These are phyloP conservation scores for Phytophthora boehmeriae DNA, from an alignment of 352 stramenopile genomes.

Conservation along the genomic window DNA sequence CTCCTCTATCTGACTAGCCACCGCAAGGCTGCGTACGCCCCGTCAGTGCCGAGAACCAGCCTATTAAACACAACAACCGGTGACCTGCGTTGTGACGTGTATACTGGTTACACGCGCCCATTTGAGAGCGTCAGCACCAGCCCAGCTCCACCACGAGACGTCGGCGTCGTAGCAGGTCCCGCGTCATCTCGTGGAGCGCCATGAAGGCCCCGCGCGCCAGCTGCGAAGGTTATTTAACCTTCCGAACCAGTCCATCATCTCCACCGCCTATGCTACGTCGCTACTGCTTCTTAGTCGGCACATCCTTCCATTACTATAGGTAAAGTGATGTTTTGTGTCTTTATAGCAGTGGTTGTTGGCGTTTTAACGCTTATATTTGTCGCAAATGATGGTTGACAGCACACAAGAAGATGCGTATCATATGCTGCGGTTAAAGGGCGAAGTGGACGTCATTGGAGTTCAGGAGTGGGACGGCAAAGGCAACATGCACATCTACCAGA, in stretches of 20 bases:
- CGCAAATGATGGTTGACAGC: slow-evolving; percentile 26
- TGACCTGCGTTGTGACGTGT: slow-evolving; percentile 6
- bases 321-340: slow-evolving; percentile 17
- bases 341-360: neutral
- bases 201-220: slow-evolving; percentile 87
- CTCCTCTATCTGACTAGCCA: slow-evolving; percentile 16
- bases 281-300: slow-evolving; percentile 90
- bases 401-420: slow-evolving; percentile 92
- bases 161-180: slow-evolving; percentile 20
- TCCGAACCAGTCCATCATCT: slow-evolving; percentile 86
- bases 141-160: slow-evolving; percentile 29
- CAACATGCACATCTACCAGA: slow-evolving; percentile 92
- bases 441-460: slow-evolving; percentile 89
- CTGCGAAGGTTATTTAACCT: slow-evolving; percentile 87
- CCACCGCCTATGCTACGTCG: slow-evolving; percentile 85
- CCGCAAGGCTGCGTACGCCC: slow-evolving; percentile 3
- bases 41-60: slow-evolving; percentile 14
- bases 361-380: slow-evolving; percentile 5
- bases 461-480: slow-evolving; percentile 93
- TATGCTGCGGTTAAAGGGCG: slow-evolving; percentile 86
- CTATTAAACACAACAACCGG: slow-evolving; percentile 3
- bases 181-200: slow-evolving; percentile 44
- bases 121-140: slow-evolving; percentile 11
- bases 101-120: slow-evolving; percentile 12
- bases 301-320: slow-evolving; percentile 89